Evolutionary conservation across 345 rosid genomes (phyloP).

Genomic region (Noccaea bulbosa): DNA sequence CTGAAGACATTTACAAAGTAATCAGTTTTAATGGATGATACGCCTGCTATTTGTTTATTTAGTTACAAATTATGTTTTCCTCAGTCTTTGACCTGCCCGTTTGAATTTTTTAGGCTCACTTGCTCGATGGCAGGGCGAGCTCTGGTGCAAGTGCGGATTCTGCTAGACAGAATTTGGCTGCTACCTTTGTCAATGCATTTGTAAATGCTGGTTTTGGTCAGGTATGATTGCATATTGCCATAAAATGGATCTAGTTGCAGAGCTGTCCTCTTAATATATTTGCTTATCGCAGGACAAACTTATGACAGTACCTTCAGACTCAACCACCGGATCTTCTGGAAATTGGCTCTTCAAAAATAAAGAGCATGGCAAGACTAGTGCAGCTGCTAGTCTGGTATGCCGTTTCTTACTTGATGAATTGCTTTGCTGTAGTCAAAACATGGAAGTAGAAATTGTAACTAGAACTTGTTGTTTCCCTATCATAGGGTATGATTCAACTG

Average conservation of each 20-base stretch:
- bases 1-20: conserved; percentile 98
- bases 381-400: conserved; percentile 92
- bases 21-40: conserved; percentile 23
- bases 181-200: conserved; percentile 96
- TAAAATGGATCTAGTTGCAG: background rate
- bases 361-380: conserved; percentile 97
- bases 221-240: conserved; percentile 51
- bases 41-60: conserved; percentile 4
- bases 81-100: conserved; percentile 28
- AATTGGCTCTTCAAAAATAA: conserved; percentile 98
- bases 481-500: conserved; percentile 88
- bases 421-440: conserved; percentile 2
- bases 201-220: conserved; percentile 99
- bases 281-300: conserved; percentile 71
- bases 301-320: conserved; percentile 85
- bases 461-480: conserved; percentile 15
- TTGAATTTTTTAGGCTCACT: conserved; percentile 68
- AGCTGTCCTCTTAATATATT: conserved; percentile 17
- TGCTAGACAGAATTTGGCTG: conserved; percentile 95
- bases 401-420: conserved; percentile 16
- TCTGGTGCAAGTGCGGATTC: conserved; percentile 87
- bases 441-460: conserved; percentile 9
- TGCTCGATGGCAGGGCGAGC: conserved; percentile 95
- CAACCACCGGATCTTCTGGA: conserved; percentile 71
- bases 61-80: conserved; percentile 7